These are phyloP conservation scores for Dacryopinax primogenitus DNA, from an alignment of 768 basidiomycete species.

Conservation along the genomic window DNA sequence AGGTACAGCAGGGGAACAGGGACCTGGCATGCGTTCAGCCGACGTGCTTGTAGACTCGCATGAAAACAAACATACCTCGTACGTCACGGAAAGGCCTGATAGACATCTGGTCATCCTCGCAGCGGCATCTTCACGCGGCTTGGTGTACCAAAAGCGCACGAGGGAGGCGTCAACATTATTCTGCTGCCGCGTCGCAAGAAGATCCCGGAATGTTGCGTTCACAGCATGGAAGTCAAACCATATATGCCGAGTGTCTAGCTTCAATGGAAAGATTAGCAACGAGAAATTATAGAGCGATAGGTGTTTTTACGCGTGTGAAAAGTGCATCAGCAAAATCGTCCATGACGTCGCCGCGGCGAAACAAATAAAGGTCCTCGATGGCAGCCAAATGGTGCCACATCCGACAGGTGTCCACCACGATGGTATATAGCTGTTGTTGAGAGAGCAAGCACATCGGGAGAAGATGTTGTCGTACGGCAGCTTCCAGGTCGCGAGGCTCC, in stretches of 20 bases:
- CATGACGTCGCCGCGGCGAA: conserved; percentile 66
- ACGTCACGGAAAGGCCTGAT: conserved; percentile 59
- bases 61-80: conserved; percentile 35
- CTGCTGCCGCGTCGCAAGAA: conserved; percentile 37
- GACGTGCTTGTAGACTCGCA: background rate
- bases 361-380: conserved; percentile 59
- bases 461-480: conserved; percentile 35
- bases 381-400: conserved; percentile 40
- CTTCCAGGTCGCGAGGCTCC: conserved; percentile 3
- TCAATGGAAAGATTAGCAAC: background rate
- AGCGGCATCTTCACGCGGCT: conserved; percentile 36
- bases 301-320: conserved; percentile 49
- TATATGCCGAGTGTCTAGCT: conserved; percentile 61
- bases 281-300: background rate
- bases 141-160: conserved; percentile 53
- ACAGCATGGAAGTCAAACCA: conserved; percentile 80
- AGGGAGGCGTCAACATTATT: conserved; percentile 53
- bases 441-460: conserved; percentile 43
- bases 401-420: conserved; percentile 54
- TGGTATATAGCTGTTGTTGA: conserved; percentile 40
- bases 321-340: conserved; percentile 59
- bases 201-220: conserved; percentile 61
- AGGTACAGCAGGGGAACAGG: conserved; percentile 74
- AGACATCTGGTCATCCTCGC: conserved; percentile 48
- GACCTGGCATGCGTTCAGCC: conserved; percentile 10